Percentiles rank a stretch among this genome's conserved stretches.
Conservation (phyloP, 75 land plant species). For the Pinus albicaulis region DNA sequence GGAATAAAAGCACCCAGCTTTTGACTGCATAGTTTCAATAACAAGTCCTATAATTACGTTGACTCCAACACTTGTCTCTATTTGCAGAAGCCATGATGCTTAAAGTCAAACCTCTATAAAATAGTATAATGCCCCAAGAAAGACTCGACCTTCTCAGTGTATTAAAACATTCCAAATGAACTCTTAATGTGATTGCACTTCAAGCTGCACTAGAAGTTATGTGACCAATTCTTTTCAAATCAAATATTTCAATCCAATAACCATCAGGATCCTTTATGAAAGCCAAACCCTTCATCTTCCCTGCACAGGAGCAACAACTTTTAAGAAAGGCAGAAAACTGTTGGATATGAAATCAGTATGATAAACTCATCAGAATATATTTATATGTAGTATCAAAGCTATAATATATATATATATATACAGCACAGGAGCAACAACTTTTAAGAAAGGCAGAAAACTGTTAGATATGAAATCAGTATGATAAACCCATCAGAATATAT, state of each 20-base stretch:
- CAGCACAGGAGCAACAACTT: constrained; percentile 13
- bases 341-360: neutral
- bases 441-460: neutral
- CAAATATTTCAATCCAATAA: constrained; percentile 98
- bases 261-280: constrained; percentile 98
- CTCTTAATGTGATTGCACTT: constrained; percentile 4
- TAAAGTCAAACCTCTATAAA: neutral
- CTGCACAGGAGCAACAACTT: constrained; percentile 30
- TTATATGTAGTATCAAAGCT: too few species aligned
- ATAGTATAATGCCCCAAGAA: neutral
- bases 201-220: constrained; percentile 46
- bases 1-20: too few species aligned
- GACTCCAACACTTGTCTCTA: too few species aligned
- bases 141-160: neutral
- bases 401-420: neutral
- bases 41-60: too few species aligned
- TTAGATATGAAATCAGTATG: neutral
- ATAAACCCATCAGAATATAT: neutral
- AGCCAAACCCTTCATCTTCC: constrained; percentile 92
- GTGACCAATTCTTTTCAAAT: constrained; percentile 49
- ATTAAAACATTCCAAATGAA: neutral
- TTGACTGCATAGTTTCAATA: too few species aligned
- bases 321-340: neutral
- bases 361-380: neutral
- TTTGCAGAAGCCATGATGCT: neutral